These are phyloP conservation scores for Penicillium canariense DNA, from an alignment of 495 filamentous ascomycete species.

Conservation along the genomic window DNA sequence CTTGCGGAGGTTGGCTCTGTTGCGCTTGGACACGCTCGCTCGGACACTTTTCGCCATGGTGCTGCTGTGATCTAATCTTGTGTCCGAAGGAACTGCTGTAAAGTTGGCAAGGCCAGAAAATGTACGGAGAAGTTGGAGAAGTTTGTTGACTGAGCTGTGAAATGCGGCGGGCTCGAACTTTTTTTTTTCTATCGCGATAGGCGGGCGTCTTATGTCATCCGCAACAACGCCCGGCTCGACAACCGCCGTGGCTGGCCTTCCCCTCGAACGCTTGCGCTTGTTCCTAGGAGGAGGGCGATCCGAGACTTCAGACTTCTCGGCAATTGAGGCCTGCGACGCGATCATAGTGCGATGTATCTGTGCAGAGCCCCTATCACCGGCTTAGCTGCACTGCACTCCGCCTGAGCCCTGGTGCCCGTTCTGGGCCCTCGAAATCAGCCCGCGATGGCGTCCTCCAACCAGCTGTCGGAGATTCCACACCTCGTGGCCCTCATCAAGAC, in stretches of 20 bases:
- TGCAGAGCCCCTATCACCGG: conserved; percentile 10
- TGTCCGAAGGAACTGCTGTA: neutral
- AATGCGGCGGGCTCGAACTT: conserved; percentile 4
- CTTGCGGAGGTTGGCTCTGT: conserved; percentile 70
- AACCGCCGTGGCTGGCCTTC: conserved; percentile 22
- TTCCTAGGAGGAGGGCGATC: no score
- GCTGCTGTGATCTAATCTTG: neutral
- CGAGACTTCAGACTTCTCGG: neutral
- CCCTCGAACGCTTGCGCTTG: neutral
- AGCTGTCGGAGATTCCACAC: conserved; percentile 34
- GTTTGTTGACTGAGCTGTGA: no score
- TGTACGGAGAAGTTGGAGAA: conserved; percentile 1
- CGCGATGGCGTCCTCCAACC: conserved; percentile 48
- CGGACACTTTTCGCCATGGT: conserved; percentile 83
- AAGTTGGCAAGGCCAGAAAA: neutral
- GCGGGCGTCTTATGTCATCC: conserved; percentile 43
- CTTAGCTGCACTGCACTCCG: conserved; percentile 20
- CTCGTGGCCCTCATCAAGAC: conserved; percentile 52
- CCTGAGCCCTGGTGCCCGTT: conserved; percentile 8
- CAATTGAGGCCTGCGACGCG: neutral
- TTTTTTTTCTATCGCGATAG: conserved; percentile 29
- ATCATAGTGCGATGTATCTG: conserved; percentile 25
- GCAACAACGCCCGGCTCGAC: conserved; percentile 18
- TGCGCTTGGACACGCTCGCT: conserved; percentile 71
- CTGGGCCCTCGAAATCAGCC: neutral